Evolutionary conservation across 345 rosid genomes (phyloP).

Genomic region (Eucalyptus sideroxylon): DNA sequence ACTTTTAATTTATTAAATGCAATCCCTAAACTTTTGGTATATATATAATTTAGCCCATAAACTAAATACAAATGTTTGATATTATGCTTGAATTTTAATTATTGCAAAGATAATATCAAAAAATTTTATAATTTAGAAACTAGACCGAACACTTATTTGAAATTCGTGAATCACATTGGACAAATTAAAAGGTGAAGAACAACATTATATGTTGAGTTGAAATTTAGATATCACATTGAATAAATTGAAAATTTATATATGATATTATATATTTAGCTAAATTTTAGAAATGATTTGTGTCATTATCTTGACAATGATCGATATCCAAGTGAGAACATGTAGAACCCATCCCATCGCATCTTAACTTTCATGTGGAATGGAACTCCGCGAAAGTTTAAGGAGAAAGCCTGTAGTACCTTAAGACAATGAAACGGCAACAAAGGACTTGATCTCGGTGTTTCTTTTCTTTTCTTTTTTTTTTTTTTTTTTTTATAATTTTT

Average conservation of each 20-base stretch:
- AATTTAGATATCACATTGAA: rapidly evolving
- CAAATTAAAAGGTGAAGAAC: rapidly evolving
- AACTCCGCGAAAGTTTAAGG: neutral
- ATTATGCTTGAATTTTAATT: too few species aligned
- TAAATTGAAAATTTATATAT: too few species aligned
- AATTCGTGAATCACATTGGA: rapidly evolving
- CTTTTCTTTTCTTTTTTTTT: too few species aligned
- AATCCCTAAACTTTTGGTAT: rapidly evolving
- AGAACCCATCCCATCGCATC: neutral
- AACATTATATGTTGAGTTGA: rapidly evolving
- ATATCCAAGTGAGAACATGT: neutral
- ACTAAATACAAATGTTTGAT: rapidly evolving
- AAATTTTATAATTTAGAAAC: rapidly evolving
- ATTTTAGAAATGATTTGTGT: neutral
- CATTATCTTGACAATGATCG: rapidly evolving
- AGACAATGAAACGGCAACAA: rapidly evolving
- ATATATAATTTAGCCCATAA: too few species aligned
- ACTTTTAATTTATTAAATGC: too few species aligned
- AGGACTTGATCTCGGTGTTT: too few species aligned
- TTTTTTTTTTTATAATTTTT: rapidly evolving
- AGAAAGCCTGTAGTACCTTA: neutral
- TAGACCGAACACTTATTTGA: rapidly evolving
- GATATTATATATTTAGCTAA: too few species aligned
- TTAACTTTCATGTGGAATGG: neutral
- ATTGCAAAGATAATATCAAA: too few species aligned